Conservation (phyloP, 352 stramenopile genomes). For the Phytopythium boreale region DNA sequence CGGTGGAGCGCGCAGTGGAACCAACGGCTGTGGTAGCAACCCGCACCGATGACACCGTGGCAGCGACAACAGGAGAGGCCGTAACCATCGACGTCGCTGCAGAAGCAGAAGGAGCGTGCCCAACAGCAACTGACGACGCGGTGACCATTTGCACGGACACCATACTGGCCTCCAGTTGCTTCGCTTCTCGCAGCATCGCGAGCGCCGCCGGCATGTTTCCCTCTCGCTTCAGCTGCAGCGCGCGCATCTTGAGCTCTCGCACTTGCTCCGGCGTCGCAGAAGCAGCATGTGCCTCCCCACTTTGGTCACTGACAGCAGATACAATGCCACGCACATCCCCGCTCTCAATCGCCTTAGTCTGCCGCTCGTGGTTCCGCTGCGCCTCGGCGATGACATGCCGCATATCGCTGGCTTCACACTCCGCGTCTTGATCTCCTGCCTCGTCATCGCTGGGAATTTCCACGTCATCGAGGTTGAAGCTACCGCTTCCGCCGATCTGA, state of each 20-base stretch:
- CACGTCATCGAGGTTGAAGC: conserved; percentile 24
- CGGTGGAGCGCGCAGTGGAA: background rate
- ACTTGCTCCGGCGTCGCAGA: conserved; percentile 13
- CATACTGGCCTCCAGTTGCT: conserved; percentile 40
- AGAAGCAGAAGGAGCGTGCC: background rate
- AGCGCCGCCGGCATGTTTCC: conserved; percentile 51
- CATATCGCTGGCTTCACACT: conserved; percentile 36
- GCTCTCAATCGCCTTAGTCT: conserved; percentile 13
- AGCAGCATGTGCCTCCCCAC: background rate
- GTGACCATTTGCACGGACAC: background rate
- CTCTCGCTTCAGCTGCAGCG: conserved; percentile 50
- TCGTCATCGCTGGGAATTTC: conserved; percentile 21
- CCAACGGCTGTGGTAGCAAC: background rate
- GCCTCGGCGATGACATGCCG: conserved; percentile 32
- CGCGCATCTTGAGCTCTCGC: conserved; percentile 49
- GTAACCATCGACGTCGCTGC: background rate
- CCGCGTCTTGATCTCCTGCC: conserved; percentile 20
- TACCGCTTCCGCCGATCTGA: conserved; percentile 22
- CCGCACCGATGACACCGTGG: background rate
- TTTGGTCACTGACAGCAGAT: no score
- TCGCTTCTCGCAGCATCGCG: conserved; percentile 56
- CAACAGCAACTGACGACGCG: background rate
- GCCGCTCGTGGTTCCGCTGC: conserved; percentile 19
- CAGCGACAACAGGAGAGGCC: background rate
- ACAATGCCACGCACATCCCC: background rate